These are phyloP conservation scores for Pontederia crassipes DNA, from an alignment of 176 grass and related monocot species.

Conservation along the genomic window DNA sequence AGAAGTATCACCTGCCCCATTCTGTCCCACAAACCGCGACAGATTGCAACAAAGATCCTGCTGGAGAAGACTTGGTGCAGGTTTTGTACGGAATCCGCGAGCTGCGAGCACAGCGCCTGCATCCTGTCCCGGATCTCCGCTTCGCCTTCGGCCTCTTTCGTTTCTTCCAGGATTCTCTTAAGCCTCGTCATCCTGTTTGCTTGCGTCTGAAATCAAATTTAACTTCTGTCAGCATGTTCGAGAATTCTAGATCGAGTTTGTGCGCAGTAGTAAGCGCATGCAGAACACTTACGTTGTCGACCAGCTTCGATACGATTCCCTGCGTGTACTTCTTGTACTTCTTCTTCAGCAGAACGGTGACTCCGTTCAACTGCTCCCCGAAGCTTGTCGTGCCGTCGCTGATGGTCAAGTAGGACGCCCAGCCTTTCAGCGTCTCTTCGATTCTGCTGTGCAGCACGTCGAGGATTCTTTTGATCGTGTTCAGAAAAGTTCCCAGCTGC, in stretches of 20 bases:
- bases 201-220: constrained; percentile 65
- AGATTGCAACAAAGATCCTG: constrained; percentile 86
- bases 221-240: too few relatives aligned
- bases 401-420: constrained; percentile 68
- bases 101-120: constrained; percentile 52
- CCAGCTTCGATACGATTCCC: constrained; percentile 74
- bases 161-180: constrained; percentile 81
- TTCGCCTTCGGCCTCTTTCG: constrained; percentile 73
- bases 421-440: constrained; percentile 68
- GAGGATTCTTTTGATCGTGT: constrained; percentile 81
- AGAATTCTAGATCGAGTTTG: too few relatives aligned
- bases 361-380: constrained; percentile 83
- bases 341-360: constrained; percentile 79
- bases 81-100: constrained; percentile 72
- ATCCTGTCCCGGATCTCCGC: constrained; percentile 73
- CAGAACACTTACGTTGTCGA: constrained; percentile 67
- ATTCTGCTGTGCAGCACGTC: constrained; percentile 77
- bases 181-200: constrained; percentile 53
- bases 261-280: too few relatives aligned
- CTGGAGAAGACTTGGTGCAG: constrained; percentile 67
- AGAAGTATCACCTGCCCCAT: constrained; percentile 97
- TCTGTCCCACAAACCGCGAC: constrained; percentile 77
- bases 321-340: constrained; percentile 89
- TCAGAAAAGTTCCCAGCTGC: constrained; percentile 94
- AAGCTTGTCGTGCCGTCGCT: constrained; percentile 45